Percentiles rank a stretch among this genome's conserved stretches.
These are phyloP conservation scores for Wickerhamomyces ciferrii DNA, from an alignment of 805 yeast species.

Conservation along the genomic window DNA sequence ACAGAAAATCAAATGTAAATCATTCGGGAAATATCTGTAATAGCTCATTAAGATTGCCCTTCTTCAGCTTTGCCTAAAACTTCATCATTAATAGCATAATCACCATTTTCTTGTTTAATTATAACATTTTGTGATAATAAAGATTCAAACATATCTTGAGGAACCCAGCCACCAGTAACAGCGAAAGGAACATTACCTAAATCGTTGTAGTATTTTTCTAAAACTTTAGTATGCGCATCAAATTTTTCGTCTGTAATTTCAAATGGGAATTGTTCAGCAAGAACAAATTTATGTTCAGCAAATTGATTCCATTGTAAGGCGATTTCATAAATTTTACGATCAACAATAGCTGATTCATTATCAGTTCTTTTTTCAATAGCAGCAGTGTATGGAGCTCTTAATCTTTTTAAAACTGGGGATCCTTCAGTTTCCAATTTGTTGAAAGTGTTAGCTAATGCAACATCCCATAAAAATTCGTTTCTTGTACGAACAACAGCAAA, in stretches of 20 bases:
- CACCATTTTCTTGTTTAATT: conserved; percentile 53
- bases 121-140: conserved; percentile 65
- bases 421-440: conserved; percentile 76
- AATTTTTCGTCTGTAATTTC: conserved; percentile 53
- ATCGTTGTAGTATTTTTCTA: conserved; percentile 65
- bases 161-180: conserved; percentile 93
- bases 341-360: conserved; percentile 56
- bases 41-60: background rate
- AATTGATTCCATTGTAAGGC: conserved; percentile 67
- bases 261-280: conserved; percentile 52
- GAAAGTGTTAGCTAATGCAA: conserved; percentile 56
- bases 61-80: background rate
- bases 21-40: background rate
- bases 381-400: conserved; percentile 59
- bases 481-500: conserved; percentile 88
- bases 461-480: conserved; percentile 87
- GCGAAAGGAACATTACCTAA: conserved; percentile 74
- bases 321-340: conserved; percentile 61
- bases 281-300: conserved; percentile 50
- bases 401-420: conserved; percentile 71
- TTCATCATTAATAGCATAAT: conserved; percentile 31
- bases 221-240: conserved; percentile 48
- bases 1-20: background rate
- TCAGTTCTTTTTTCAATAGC: conserved; percentile 54
- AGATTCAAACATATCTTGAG: conserved; percentile 84